Evolutionary conservation across 768 basidiomycete genomes (phyloP), one percentile per base, ranked within the genome.

Genomic region (Lentinula sp.): DNA sequence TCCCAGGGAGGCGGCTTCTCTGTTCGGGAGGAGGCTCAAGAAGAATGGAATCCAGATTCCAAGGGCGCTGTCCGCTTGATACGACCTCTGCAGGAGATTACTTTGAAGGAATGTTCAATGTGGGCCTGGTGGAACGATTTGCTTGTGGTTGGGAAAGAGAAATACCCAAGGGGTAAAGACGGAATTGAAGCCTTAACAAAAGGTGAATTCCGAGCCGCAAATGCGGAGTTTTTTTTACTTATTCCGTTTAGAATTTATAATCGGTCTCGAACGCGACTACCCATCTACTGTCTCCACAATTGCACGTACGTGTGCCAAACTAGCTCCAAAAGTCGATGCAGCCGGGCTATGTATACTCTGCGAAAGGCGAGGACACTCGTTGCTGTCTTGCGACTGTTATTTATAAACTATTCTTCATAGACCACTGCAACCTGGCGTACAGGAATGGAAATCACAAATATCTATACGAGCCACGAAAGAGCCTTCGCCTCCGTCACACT

Each of bases 221-320:
- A 28, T 50, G 18, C 21, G 21, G 18, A 34, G 32, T 15, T 37
- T 10, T 51, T 55, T 21, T 21, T 32, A 16, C 58, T 39, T 59
- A 54, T 23, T 51, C 32, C 52, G 40, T 10, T 10, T 60, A 92
- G 92, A 87, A 69, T 94, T 93, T 65, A 89, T 94, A 60, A 72
- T 88, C 18, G 87, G 90, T 2, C 69, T 94, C 32, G 92, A 94
- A 71, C 83, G 80, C 55, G 86, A 93, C 69, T 94, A 88, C 69
- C 92, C 92, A 3, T 91, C 91, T 0, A 94, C 92, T 0, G 92
- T 93, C 10, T 92, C 90, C 7, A 85, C 92, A 0, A 89, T 94
- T 54, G 85, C 85, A 23, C 83, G 88, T 39, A 93, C 92, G 1
- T 91, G 89, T 66, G 85, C 80, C 5, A 94, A 94, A 71, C 72